Evolutionary conservation across 257 asterid genomes (phyloP).

Genomic region (Scutellaria galericulata): DNA sequence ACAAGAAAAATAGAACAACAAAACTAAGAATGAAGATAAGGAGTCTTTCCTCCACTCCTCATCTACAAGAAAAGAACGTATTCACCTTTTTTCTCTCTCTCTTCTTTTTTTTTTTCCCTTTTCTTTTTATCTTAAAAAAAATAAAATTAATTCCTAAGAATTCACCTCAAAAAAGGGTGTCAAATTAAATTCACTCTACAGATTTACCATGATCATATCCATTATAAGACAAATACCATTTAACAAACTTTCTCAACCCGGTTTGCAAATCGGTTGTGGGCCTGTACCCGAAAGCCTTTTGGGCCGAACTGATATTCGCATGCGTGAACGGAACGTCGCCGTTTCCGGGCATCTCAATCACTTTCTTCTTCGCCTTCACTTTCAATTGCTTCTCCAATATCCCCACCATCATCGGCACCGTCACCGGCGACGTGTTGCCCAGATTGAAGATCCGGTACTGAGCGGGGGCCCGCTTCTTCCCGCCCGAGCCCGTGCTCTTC

Average conservation of each 20-base stretch:
- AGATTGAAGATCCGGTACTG: constrained; percentile 57
- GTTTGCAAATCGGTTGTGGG: constrained; percentile 61
- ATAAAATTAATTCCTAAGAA: constrained; percentile 16
- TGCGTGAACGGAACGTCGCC: constrained; percentile 72
- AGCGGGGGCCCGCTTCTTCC: constrained; percentile 54
- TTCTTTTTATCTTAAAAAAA: background rate
- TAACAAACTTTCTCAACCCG: constrained; percentile 61
- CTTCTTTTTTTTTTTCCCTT: background rate
- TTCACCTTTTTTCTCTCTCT: background rate
- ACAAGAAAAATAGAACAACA: constrained; percentile 19
- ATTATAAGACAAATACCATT: constrained; percentile 56
- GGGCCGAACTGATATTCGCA: constrained; percentile 55
- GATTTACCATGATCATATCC: constrained; percentile 49
- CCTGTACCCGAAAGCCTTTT: constrained; percentile 48
- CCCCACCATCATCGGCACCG: constrained; percentile 62
- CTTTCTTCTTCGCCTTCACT: constrained; percentile 52
- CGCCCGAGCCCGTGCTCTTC: constrained; percentile 64
- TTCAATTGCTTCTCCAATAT: constrained; percentile 53
- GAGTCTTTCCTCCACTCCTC: constrained; percentile 9
- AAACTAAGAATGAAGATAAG: constrained; percentile 17
- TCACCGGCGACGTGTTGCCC: constrained; percentile 63
- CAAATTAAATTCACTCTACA: constrained; percentile 30
- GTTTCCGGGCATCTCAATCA: constrained; percentile 59
- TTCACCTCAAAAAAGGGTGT: constrained; percentile 18
- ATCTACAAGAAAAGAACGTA: constrained; percentile 26